These are phyloP conservation scores for Pichia sp. DNA, from an alignment of 1,139 yeast genomes.

Conservation along the genomic window DNA sequence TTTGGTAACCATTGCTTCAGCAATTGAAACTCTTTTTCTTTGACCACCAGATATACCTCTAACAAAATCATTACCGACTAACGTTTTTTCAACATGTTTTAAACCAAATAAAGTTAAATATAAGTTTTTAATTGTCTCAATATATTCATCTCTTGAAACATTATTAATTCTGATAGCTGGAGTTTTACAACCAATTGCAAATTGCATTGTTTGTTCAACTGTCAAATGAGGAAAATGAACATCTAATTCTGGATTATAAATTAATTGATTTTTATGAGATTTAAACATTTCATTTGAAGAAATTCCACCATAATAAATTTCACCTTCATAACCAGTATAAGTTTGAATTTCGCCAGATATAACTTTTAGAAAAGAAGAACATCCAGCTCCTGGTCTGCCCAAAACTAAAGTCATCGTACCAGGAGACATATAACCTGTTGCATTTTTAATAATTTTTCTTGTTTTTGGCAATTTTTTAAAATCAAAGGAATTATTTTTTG, in stretches of 20 bases:
- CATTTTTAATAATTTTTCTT: constrained; percentile 35
- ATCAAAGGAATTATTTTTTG: constrained; percentile 10
- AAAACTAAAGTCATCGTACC: constrained; percentile 51
- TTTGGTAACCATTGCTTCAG: constrained; percentile 56
- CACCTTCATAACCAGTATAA: constrained; percentile 25
- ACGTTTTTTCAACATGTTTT: constrained; percentile 50
- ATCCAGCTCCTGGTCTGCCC: constrained; percentile 55
- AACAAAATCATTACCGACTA: constrained; percentile 64
- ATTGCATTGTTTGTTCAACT: constrained; percentile 40
- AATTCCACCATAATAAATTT: constrained; percentile 42
- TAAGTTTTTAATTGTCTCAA: constrained; percentile 38
- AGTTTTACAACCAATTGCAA: constrained; percentile 39
- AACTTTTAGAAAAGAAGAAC: constrained; percentile 40
- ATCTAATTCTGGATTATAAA: constrained; percentile 41
- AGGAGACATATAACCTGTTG: constrained; percentile 39
- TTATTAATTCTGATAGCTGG: constrained; percentile 36
- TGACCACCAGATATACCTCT: constrained; percentile 84
- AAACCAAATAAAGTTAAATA: constrained; percentile 49
- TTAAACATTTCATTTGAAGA: constrained; percentile 59
- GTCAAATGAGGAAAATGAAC: constrained; percentile 39
- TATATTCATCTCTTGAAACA: constrained; percentile 35
- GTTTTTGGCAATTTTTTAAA: constrained; percentile 24
- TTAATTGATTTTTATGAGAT: constrained; percentile 34
- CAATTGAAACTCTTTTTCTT: constrained; percentile 73
- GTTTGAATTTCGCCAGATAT: constrained; percentile 31